phyloP scores from a whole-genome alignment of 495 filamentous ascomycete genomes.

The Aspergillus egyptiacus region DNA sequence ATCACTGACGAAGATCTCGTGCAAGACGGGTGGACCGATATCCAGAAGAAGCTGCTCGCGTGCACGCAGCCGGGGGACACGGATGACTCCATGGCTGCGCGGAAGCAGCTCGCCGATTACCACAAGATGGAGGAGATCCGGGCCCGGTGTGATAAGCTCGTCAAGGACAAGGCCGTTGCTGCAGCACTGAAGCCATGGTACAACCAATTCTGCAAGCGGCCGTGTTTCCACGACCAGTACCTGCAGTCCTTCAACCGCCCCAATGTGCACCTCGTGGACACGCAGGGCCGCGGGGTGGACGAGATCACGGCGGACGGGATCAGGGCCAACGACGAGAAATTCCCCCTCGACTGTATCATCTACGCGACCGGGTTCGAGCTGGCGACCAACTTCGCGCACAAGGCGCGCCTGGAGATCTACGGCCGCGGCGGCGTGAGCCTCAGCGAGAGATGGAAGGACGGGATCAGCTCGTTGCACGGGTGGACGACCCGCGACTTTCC shows the following conservation, averaged over 20 bases:
- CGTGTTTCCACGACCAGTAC: constrained; percentile 28
- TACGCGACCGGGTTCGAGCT: neutral
- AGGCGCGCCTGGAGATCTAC: neutral
- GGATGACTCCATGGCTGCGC: neutral
- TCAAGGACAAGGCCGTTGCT: constrained; percentile 20
- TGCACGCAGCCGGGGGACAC: neutral
- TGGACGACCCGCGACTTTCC: neutral
- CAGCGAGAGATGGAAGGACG: neutral
- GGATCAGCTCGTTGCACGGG: neutral
- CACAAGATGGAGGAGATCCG: constrained; percentile 12
- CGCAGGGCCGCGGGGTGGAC: constrained; percentile 19
- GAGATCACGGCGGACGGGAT: constrained; percentile 21
- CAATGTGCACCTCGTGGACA: constrained; percentile 27
- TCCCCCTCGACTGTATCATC: neutral
- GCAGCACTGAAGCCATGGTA: constrained; percentile 29
- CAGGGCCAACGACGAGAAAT: constrained; percentile 26
- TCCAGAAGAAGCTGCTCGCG: neutral
- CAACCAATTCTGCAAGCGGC: constrained; percentile 29
- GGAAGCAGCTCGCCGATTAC: neutral
- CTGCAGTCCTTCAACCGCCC: constrained; percentile 28
- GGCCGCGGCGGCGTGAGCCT: neutral
- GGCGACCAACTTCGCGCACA: neutral
- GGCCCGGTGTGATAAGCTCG: constrained; percentile 26
- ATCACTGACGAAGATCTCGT: neutral
- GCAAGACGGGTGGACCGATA: constrained; percentile 3